A percentile compares a stretch with the other conserved stretches of the same genome.
Conservation (phyloP, 2,329 filamentous ascomycete genomes). For the Grosmannia clavigera region DNA sequence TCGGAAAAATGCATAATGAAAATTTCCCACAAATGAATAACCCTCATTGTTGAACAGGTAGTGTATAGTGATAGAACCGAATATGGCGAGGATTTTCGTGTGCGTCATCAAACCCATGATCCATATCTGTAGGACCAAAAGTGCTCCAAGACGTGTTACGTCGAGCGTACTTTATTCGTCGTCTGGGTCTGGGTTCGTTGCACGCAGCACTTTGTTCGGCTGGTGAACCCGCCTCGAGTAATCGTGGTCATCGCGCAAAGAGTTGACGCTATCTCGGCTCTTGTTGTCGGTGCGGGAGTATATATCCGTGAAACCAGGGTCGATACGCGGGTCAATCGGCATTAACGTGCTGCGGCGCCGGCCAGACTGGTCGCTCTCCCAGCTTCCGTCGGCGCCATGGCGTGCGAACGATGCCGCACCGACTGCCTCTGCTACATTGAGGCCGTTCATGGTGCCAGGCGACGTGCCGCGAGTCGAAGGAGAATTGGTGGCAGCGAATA, state of each 20-base stretch:
- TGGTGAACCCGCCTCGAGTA: slow-evolving; percentile 49
- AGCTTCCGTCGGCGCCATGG: slow-evolving; percentile 10
- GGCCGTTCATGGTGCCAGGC: slow-evolving; percentile 32
- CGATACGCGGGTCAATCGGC: slow-evolving; percentile 51
- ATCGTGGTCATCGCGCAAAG: slow-evolving; percentile 51
- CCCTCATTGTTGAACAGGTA: neutral
- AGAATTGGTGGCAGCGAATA: slow-evolving; percentile 22
- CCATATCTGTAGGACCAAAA: neutral
- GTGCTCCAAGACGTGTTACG: neutral
- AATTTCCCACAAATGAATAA: slow-evolving; percentile 8
- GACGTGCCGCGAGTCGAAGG: slow-evolving; percentile 39
- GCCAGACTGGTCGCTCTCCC: slow-evolving; percentile 25
- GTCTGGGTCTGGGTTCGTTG: slow-evolving; percentile 47
- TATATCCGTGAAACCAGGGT: slow-evolving; percentile 45
- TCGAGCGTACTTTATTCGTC: neutral
- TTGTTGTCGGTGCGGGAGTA: slow-evolving; percentile 42
- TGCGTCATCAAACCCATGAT: neutral
- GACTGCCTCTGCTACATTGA: slow-evolving; percentile 26
- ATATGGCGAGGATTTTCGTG: neutral
- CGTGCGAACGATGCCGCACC: slow-evolving; percentile 4
- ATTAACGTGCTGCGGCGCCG: slow-evolving; percentile 38
- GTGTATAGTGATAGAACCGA: slow-evolving; percentile 2
- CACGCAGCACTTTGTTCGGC: slow-evolving; percentile 42
- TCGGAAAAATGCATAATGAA: slow-evolving; percentile 14
- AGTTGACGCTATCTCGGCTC: slow-evolving; percentile 51